Percentiles rank a stretch among this genome's conserved stretches.
phyloP scores from a whole-genome alignment of 2,329 filamentous ascomycete genomes.

The Paracamarosporium sp. region DNA sequence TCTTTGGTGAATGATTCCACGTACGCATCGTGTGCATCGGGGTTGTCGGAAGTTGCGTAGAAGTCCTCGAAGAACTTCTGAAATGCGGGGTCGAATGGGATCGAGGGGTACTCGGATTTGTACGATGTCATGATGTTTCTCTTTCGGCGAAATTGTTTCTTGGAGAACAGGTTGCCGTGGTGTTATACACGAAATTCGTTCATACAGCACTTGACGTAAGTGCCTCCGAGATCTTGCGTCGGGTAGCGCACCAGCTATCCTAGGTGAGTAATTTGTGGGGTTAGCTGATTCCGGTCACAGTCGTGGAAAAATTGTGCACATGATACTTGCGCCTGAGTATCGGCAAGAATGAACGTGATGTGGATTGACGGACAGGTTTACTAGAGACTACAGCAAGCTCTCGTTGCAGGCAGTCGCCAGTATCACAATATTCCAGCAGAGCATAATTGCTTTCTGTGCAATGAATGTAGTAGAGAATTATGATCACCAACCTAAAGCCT shows the following conservation, averaged over 20 bases:
- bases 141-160: neutral
- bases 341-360: too few species aligned
- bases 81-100: slow-evolving; percentile 49
- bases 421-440: neutral
- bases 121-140: slow-evolving; percentile 34
- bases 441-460: neutral
- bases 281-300: too few species aligned
- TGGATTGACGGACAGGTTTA: too few species aligned
- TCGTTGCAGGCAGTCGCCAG: too few species aligned
- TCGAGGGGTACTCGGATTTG: slow-evolving; percentile 42
- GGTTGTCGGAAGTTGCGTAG: slow-evolving; percentile 55
- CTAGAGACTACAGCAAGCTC: too few species aligned
- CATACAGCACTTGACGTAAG: neutral
- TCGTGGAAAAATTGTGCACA: too few species aligned
- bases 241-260: neutral
- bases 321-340: too few species aligned
- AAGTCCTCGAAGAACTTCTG: slow-evolving; percentile 55
- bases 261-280: too few species aligned
- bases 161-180: neutral
- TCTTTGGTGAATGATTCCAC: slow-evolving; percentile 55
- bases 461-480: neutral
- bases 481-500: neutral
- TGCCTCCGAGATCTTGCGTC: neutral
- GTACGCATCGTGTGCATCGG: slow-evolving; percentile 58
- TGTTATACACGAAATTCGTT: neutral